Conservation (phyloP, 2,329 filamentous ascomycete genomes). For the Hypoxylon sp. region DNA sequence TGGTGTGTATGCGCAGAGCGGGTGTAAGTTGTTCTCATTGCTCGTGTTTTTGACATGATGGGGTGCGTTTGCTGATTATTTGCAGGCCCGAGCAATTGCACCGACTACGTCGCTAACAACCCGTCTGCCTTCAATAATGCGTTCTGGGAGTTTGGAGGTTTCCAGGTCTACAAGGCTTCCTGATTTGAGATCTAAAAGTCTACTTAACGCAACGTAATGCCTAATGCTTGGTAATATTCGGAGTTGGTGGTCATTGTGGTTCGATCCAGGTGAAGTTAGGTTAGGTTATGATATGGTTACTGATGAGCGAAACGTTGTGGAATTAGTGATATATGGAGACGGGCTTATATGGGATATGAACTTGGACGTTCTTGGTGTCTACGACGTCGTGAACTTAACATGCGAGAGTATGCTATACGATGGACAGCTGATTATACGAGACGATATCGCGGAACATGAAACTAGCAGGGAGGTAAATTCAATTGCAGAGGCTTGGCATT, state of each 20-base stretch:
- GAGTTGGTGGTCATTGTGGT: constrained; percentile 33
- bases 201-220: constrained; percentile 22
- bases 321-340: constrained; percentile 16
- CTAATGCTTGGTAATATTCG: constrained; percentile 30
- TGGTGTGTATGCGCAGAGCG: constrained; percentile 62
- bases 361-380: constrained; percentile 8
- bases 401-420: background rate
- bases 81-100: constrained; percentile 69
- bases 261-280: background rate
- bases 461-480: constrained; percentile 13
- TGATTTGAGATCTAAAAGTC: constrained; percentile 28
- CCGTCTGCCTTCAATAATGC: constrained; percentile 70
- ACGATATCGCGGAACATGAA: constrained; percentile 10
- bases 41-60: background rate
- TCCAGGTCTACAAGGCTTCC: constrained; percentile 68
- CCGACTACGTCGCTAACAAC: constrained; percentile 70
- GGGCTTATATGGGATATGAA: constrained; percentile 11
- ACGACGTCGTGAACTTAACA: background rate
- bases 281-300: constrained; percentile 6
- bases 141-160: constrained; percentile 76
- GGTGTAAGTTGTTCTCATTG: constrained; percentile 56
- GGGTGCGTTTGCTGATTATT: too few species aligned
- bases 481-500: background rate
- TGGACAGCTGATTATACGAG: background rate
- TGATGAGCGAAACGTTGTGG: constrained; percentile 1